Base-by-base conservation (phyloP, 2,329 filamentous ascomycete genomes). In the Xenoacremonium recifei region DNA sequence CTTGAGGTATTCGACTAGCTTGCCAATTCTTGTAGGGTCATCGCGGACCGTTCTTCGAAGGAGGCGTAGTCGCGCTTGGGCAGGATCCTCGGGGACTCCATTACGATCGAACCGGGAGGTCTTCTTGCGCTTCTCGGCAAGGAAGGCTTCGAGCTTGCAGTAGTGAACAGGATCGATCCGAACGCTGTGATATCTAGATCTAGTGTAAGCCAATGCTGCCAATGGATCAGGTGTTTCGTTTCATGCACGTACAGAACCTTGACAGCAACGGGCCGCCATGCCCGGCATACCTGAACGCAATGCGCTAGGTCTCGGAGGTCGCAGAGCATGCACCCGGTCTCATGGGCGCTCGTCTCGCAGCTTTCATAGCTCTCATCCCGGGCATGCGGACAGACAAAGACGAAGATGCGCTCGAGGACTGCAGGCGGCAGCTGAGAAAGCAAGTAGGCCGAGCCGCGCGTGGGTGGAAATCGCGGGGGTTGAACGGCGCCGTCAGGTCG, bases 91-190 rank as follows among this genome's bases (percentile, higher is more conserved):
- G 7, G 88, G 85, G 46, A 90, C 82, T 48, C 83, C 86, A 63
- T 91, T 89, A 60, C 85, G 78, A 61, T 88, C 77, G 62, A 89
- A 85, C 57, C 83, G 80, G 25, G 83, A 84, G 45, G 79, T 79
- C 48, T 83, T 83, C 63, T 87, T 89, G 49, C 91, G 85, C 63
- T 80, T 83, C 55, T 92, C 88, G 39, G 87, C 80, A 25, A 96
- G 79, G 54, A 86, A 73, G 45, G 87, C 84, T 66, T 97, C 92
- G 56, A 87, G 85, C 50, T 87, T 82, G 72, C 92, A 97, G 69
- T 96, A 96, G 68, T 97, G 92, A 21, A 96, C 91, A 15, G 87
- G 80, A 63, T 97, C 92, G 63, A 97, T 93, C 45, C 91, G 87
- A 52, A 97, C 84, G 71, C 89, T 91, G 58, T 85, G 84, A 64